Conservation (phyloP, 140 eudicot species). For the Bidens hawaiensis region DNA sequence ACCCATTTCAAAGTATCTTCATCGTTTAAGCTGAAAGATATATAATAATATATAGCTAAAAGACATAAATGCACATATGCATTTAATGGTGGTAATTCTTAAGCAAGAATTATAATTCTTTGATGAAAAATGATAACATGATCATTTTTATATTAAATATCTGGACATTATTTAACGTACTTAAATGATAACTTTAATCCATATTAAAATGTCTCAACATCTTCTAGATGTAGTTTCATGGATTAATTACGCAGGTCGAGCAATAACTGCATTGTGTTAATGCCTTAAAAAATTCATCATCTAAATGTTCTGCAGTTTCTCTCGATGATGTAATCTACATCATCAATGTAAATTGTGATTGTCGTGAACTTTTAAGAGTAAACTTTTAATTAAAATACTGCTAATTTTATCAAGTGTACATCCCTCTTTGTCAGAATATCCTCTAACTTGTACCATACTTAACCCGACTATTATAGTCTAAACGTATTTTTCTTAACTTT, state of each 20-base stretch:
- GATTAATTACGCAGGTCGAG: too few relatives aligned
- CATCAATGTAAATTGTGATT: too few relatives aligned
- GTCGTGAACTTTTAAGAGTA: not conserved
- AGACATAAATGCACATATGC: not conserved
- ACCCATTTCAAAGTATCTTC: not conserved
- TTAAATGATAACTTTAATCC: not conserved
- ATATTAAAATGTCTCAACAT: not conserved
- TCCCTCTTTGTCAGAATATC: not conserved
- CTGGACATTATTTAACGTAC: too few relatives aligned
- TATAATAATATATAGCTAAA: not conserved
- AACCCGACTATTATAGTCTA: not conserved
- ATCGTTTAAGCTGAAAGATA: not conserved
- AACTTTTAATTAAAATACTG: not conserved
- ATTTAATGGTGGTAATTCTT: not conserved
- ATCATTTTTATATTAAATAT: not conserved
- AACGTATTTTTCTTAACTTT: not conserved
- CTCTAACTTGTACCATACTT: not conserved
- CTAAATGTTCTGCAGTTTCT: too few relatives aligned
- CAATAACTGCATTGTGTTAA: too few relatives aligned
- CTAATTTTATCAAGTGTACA: not conserved
- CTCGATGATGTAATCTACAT: too few relatives aligned
- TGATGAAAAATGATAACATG: not conserved
- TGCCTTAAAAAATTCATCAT: too few relatives aligned
- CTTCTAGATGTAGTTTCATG: too few relatives aligned
- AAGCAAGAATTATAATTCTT: not conserved